These are phyloP conservation scores for Magnaporthiopsis rhizophila DNA, from an alignment of 2,329 filamentous ascomycete species.

Conservation along the genomic window DNA sequence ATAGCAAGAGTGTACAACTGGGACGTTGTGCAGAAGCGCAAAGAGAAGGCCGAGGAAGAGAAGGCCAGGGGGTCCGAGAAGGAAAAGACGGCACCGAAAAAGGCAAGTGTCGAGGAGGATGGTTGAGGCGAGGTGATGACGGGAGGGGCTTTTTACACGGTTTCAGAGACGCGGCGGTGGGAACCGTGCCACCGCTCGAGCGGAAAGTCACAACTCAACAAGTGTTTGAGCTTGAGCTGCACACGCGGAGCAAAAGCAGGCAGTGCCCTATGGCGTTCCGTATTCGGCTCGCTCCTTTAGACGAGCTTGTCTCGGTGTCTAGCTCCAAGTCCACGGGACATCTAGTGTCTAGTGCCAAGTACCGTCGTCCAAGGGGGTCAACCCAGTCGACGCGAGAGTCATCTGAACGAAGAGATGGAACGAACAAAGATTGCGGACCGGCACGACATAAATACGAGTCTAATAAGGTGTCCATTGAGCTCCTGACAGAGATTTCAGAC, in stretches of 20 bases:
- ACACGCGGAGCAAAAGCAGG: neutral
- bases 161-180: neutral
- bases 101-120: constrained; percentile 1
- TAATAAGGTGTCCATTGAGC: neutral
- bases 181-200: neutral
- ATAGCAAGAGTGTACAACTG: constrained; percentile 98
- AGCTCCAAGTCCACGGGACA: neutral
- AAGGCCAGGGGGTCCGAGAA: constrained; percentile 28
- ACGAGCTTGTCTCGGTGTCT: neutral
- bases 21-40: constrained; percentile 93
- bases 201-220: no score
- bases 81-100: constrained; percentile 3
- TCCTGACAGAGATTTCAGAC: neutral
- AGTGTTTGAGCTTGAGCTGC: neutral
- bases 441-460: neutral
- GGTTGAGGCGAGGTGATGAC: neutral
- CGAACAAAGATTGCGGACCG: neutral
- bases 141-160: neutral
- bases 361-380: neutral
- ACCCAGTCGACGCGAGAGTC: neutral
- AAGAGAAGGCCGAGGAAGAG: constrained; percentile 68
- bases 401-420: neutral
- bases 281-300: neutral
- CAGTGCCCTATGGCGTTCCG: neutral
- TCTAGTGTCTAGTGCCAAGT: neutral